Base-by-base conservation (phyloP, 1,139 yeast genomes). In the Suhomyces taliae region DNA sequence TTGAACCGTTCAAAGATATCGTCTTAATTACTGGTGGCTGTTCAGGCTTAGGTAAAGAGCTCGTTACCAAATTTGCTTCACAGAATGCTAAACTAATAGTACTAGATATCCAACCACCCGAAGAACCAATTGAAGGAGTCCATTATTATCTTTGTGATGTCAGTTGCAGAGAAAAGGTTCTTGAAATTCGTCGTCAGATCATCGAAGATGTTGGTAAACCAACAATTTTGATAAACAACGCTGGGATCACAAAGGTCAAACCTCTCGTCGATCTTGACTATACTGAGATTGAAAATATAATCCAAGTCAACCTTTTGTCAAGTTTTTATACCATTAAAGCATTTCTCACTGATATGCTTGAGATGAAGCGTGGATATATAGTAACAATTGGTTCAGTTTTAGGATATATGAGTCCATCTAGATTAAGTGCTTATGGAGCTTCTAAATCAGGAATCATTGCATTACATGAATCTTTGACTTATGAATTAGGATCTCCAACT, bases 401-500 rank as follows among this genome's bases (percentile, higher is more conserved):
- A 47, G 97, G 97, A 0, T 84, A 86, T 53, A 76, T 87, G 74
- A 79, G 95, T 0, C 97, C 97, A 0, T 93, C 96, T 7, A 71
- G 85, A 33, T 70, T 89, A 47, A 80, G 87, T 54, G 88, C 88
- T 0, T 91, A 91, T 58, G 96, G 97, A 0, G 96, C 97, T 0
- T 81, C 95, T 8, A 91, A 91, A 64, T 85, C 96, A 0, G 97
- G 96, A 0, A 65, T 89, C 31, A 78, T 91, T 44, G 90, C 95
- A 0, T 68, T 90, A 40, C 97, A 91, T 61, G 96, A 89, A 60
- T 83, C 93, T 0, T 69, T 91, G 36, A 82, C 90, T 0, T 81
- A 82, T 54, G 95, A 88, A 60, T 62, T 89, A 35, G 84, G 84
- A 0, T 71, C 79, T 0, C 84, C 84, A 0, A 66, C 77, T 5